These are phyloP conservation scores for Pleurotus tuoliensis DNA, from an alignment of 768 basidiomycete species.

Conservation along the genomic window DNA sequence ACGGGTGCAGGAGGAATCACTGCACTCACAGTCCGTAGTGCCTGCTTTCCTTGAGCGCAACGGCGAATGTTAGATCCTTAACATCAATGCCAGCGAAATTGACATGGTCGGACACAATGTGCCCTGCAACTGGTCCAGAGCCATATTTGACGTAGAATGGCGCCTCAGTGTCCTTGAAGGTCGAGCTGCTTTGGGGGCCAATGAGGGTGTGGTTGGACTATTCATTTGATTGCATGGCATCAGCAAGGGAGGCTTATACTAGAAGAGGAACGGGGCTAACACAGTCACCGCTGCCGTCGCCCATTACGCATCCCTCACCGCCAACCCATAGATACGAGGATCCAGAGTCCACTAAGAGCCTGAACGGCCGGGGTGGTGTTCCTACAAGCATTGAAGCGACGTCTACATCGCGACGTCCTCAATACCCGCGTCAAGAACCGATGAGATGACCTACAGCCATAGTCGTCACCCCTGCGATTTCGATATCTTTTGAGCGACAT, in stretches of 20 bases:
- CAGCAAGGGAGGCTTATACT: background rate
- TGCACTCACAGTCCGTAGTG: constrained; percentile 50
- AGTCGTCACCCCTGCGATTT: constrained; percentile 34
- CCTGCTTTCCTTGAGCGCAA: constrained; percentile 50
- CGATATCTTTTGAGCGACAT: background rate
- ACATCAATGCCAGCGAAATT: constrained; percentile 60
- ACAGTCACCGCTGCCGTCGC: constrained; percentile 30
- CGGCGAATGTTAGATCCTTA: constrained; percentile 62
- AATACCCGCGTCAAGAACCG: background rate
- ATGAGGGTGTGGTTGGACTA: constrained; percentile 47
- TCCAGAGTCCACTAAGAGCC: constrained; percentile 67
- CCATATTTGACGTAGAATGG: constrained; percentile 69
- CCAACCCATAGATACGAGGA: constrained; percentile 69
- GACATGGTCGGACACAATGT: constrained; percentile 60
- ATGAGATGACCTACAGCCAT: constrained; percentile 26
- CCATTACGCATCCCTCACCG: constrained; percentile 45
- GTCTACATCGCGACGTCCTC: constrained; percentile 16
- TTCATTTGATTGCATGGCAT: background rate
- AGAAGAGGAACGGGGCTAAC: constrained; percentile 15
- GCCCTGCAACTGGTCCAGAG: constrained; percentile 63
- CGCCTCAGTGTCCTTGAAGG: constrained; percentile 52
- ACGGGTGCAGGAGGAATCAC: background rate
- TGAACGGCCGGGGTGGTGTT: constrained; percentile 55
- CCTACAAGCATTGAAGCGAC: constrained; percentile 60
- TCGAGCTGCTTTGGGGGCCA: constrained; percentile 54